Conservation (phyloP, 1,284 basidiomycete genomes). For the Taiwanofungus camphoratus region DNA sequence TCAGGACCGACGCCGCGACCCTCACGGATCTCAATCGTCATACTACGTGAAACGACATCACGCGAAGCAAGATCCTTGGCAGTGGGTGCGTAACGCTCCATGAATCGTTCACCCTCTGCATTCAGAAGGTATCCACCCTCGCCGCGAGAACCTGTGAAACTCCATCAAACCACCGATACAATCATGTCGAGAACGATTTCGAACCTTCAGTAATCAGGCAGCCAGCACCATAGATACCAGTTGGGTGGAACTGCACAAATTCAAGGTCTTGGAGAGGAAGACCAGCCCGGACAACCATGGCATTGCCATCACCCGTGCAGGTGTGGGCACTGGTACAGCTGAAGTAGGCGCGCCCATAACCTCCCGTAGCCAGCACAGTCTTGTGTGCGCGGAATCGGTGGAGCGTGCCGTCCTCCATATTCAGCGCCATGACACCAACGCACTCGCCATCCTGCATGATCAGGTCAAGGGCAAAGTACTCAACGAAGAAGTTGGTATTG, state of each 20-base stretch:
- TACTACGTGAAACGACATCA: slow-evolving; percentile 98
- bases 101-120: slow-evolving; percentile 99
- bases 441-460: slow-evolving; percentile 99
- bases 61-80: slow-evolving; percentile 99
- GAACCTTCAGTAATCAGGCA: slow-evolving; percentile 97
- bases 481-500: slow-evolving; percentile 99
- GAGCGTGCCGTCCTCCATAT: slow-evolving; percentile 99
- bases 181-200: slow-evolving; percentile 13
- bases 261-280: slow-evolving; percentile 96
- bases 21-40: slow-evolving; percentile 99
- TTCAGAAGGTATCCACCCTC: slow-evolving; percentile 99
- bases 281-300: slow-evolving; percentile 96
- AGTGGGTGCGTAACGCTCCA: slow-evolving; percentile 99
- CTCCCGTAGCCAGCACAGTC: slow-evolving; percentile 97
- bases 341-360: slow-evolving; percentile 98
- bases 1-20: slow-evolving; percentile 99
- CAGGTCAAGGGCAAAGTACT: slow-evolving; percentile 97
- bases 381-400: slow-evolving; percentile 99
- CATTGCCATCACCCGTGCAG: slow-evolving; percentile 98
- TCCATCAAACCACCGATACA: neutral
- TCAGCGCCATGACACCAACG: slow-evolving; percentile 97
- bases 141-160: slow-evolving; percentile 81
- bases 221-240: slow-evolving; percentile 99
- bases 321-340: slow-evolving; percentile 99
- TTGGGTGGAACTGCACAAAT: slow-evolving; percentile 99